Base-by-base conservation (phyloP, 1,284 basidiomycete genomes). In the Trichosporon inkin region DNA sequence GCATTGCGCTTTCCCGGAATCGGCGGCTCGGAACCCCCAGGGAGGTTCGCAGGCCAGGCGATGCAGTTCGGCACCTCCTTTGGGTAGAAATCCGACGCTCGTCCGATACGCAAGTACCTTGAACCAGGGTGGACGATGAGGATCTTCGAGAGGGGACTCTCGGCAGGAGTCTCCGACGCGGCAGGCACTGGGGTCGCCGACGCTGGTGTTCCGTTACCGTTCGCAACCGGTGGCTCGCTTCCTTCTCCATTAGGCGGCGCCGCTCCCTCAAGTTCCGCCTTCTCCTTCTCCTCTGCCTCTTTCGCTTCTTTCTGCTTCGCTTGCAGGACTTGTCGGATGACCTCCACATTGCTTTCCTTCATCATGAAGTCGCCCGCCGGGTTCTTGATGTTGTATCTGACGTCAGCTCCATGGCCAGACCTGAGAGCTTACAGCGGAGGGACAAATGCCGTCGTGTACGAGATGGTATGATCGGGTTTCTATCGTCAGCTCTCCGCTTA, bases 111-210 rank as follows among this genome's bases (percentile, higher is more conserved):
- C 36, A 97, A 80, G 70, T 82, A 88, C 28, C 90, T 84, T 2
- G 93, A 94, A 22, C 96, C 96, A 2, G 91, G 92, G 71, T 99
- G 96, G 58, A 99, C 89, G 38, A 99, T 88, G 60, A 99, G 78
- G 20, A 79, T 82, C 39, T 68, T 74, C n/a, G 58, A 35, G n/a
- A 76, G 60, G 5, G 71, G 72, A 53, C 72, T 64, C 20, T 60
- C 59, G 19, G 24, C 53, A 11, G 8, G 20, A 4, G n/a, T 19
- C 14, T 28, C 53, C 16, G 35, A 49, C 10, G 22, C 16, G 4
- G 44, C 44, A 14, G 44, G 44, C n/a, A 32, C 44, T 28, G 44
- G 44, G 4, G 44, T 49, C 24, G 44, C 44, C 2, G 44, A 49
- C 7, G 44, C 44, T 17, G 44, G 44, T 17, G 44, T 49, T 22